Evolutionary conservation across 495 filamentous ascomycete genomes (phyloP).

Genomic region (Cryomyces antarcticus): DNA sequence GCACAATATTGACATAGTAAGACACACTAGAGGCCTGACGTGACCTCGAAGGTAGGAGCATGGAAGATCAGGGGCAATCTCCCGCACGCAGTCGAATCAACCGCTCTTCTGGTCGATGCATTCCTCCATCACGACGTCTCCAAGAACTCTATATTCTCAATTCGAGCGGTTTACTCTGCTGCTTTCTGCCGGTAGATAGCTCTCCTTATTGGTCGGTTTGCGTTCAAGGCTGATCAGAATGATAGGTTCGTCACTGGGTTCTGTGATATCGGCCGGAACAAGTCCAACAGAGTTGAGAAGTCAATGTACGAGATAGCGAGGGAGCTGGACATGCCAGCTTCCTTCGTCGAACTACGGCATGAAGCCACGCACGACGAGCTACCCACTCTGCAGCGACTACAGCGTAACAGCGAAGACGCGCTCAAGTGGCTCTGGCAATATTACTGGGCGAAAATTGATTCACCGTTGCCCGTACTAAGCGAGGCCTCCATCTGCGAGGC

Average conservation of each 20-base stretch:
- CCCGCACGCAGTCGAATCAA: conserved; percentile 66
- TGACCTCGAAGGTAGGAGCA: conserved; percentile 22
- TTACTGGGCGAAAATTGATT: conserved; percentile 47
- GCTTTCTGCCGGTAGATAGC: conserved; percentile 35
- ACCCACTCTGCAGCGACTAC: conserved; percentile 49
- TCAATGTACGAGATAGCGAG: conserved; percentile 71
- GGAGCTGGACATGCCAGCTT: conserved; percentile 53
- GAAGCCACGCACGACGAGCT: conserved; percentile 77
- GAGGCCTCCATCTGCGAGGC: neutral
- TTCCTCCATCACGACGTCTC: conserved; percentile 42
- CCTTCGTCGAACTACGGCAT: conserved; percentile 79
- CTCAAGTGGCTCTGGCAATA: conserved; percentile 74
- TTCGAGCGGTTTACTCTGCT: conserved; percentile 34
- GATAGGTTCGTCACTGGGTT: conserved; percentile 78
- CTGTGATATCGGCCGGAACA: conserved; percentile 40
- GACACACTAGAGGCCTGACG: too few relatives aligned
- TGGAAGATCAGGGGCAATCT: conserved; percentile 52
- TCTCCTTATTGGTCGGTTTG: neutral
- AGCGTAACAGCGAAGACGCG: conserved; percentile 41
- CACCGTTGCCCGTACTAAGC: neutral
- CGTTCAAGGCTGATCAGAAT: neutral
- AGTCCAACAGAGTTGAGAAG: conserved; percentile 32
- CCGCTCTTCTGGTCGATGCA: conserved; percentile 54
- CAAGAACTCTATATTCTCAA: conserved; percentile 30
- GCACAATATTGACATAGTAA: neutral